These are phyloP conservation scores for Gymnopilus dilepis DNA, from an alignment of 768 basidiomycete genomes.

Conservation along the genomic window DNA sequence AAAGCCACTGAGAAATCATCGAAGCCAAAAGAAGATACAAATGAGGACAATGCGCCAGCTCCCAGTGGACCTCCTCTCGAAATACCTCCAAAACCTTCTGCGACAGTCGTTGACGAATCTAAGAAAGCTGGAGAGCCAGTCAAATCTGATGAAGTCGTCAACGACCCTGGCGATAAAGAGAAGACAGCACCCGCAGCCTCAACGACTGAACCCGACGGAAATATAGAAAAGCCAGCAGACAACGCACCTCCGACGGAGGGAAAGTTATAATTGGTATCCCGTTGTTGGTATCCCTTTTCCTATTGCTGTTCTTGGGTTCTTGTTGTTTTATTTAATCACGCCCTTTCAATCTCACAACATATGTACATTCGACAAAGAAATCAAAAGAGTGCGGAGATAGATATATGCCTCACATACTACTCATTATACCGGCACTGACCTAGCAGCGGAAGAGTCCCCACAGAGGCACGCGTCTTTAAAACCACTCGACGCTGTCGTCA, in stretches of 20 bases:
- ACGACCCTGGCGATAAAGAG: background rate
- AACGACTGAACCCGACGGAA: background rate
- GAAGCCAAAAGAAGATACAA: conserved; percentile 3
- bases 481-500: conserved; percentile 54
- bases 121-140: background rate
- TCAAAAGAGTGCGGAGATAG: conserved; percentile 35
- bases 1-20: background rate
- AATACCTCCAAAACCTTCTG: background rate
- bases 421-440: conserved; percentile 72
- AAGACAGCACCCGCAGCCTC: background rate
- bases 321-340: background rate
- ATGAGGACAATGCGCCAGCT: background rate
- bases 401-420: conserved; percentile 89
- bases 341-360: background rate
- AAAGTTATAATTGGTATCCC: conserved; percentile 10
- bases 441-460: conserved; percentile 85
- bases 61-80: background rate
- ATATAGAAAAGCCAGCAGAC: background rate
- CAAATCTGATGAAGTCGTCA: background rate
- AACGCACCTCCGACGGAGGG: background rate
- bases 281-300: no score
- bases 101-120: background rate
- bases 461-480: conserved; percentile 59
- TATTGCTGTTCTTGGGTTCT: no score
- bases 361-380: background rate